A percentile compares a stretch with the other conserved stretches of the same genome.
These are phyloP conservation scores for Syncephalastrum sp. DNA, from an alignment of 371 early-diverging fungal genomes.

Conservation along the genomic window DNA sequence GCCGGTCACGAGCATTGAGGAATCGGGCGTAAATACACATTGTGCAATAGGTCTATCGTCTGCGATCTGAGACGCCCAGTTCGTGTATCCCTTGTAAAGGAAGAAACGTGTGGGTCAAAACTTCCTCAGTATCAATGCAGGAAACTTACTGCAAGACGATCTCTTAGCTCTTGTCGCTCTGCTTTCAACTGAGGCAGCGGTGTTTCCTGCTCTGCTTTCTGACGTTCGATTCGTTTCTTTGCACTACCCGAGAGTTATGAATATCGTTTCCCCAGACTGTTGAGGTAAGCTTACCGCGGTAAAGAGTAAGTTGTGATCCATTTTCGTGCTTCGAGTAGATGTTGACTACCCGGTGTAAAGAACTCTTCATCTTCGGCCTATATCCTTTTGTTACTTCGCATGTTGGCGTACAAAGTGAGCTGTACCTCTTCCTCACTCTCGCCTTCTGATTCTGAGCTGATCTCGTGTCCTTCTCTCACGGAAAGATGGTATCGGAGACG, in stretches of 20 bases:
- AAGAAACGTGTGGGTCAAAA: neutral
- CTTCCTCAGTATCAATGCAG: too few relatives aligned
- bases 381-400: too few relatives aligned
- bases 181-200: conserved; percentile 75
- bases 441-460: conserved; percentile 40
- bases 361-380: conserved; percentile 70
- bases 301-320: conserved; percentile 79
- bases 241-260: conserved; percentile 53
- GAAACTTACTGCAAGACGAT: too few relatives aligned
- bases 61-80: conserved; percentile 83
- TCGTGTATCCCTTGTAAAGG: conserved; percentile 57
- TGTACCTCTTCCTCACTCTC: conserved; percentile 48
- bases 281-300: conserved; percentile 53
- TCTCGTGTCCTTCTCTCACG: conserved; percentile 47
- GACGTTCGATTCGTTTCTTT: conserved; percentile 63
- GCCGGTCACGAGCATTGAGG: conserved; percentile 75
- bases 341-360: conserved; percentile 77
- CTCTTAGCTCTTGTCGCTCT: conserved; percentile 69
- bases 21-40: conserved; percentile 81
- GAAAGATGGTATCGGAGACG: conserved; percentile 78
- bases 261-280: neutral
- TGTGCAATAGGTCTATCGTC: conserved; percentile 89
- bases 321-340: conserved; percentile 69
- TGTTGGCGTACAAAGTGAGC: too few relatives aligned
- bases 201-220: conserved; percentile 66